Base-by-base conservation (phyloP, 352 stramenopile species). In the Pythium volutum region DNA sequence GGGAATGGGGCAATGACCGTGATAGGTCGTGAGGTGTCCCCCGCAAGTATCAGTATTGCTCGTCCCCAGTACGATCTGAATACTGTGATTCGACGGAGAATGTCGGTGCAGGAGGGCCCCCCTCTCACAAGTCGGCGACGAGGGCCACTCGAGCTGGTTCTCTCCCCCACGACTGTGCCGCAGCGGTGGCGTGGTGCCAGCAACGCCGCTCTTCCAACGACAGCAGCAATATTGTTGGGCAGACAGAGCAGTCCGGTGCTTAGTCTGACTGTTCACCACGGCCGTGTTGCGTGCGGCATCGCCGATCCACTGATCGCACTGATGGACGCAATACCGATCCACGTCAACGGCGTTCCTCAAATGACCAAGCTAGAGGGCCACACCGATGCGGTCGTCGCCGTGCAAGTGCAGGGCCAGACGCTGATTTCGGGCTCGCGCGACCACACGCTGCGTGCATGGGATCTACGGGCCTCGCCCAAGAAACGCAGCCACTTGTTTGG, bases 41-140 rank as follows among this genome's bases (percentile, higher is more conserved):
- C 62, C 18, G 50, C 41, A 15, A 34, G 25, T 20, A 38, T 36
- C 11, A n/a, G 22, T 36, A 36, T 11, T 15, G 31, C 31, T 7
- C 59, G 79, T 5, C 25, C 56, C 1, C 75, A 89, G 38, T 93
- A 93, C 48, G 79, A 93, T 46, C 49, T 93, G 22, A 80, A 93
- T 66, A 89, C 77, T 4, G 81, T 93, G 22, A 93, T 91, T 57
- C 74, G 81, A 14, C 74, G 83, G 25, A 91, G 89, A 65, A 89
- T 93, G 75, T 91, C 81, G 25, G 64, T 83, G 6, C 65, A 77
- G 22, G 81, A 88, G 25, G 31, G 43, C 14, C 52, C 54, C 16
- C 50, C 39, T 16, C 14, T 43, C 2, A 36, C 27, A 18, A 50
- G 22, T 42, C 50, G 59, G 23, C 43, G 45, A 2, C 39, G 31